Base-by-base conservation (phyloP, 1,139 yeast genomes). In the Kluyveromyces marxianus region DNA sequence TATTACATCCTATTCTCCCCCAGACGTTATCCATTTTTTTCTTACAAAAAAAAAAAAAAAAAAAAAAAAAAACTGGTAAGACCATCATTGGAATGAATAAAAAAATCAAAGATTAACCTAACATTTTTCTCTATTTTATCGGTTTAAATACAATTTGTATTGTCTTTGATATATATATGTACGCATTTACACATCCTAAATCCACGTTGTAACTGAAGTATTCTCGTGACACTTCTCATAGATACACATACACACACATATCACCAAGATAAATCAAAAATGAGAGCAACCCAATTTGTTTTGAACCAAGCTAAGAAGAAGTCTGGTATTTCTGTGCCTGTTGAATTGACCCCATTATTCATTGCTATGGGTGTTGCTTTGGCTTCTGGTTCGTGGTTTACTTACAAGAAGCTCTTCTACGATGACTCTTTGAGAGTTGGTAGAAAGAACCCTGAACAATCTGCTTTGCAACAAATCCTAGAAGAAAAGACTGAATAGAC, bases 261-360 rank as follows among this genome's bases (percentile, higher is more conserved):
- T 25, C 35, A 29, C 34, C 30, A 33, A 14, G 30, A 31, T 36
- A 31, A 32, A 14, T 8, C 30, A 38, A 41, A 36, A 45, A 64
- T 66, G 67, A 62, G 68, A 62, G 62, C 67, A 47, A 52, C 68
- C 35, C 57, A 55, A 64, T 58, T 72, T 53, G 70, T 76, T 60
- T 62, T 75, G 57, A 72, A 73, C 57, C 70, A 74, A 45, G 61
- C 68, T 39, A 60, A 65, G 57, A 67, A 67, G 58, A 57, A 64
- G 50, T 50, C 60, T 45, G 69, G 66, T 54, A 44, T 65, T 59
- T 52, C 54, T 39, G 63, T 81, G 46, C 94, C 94, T 55, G 79
- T 83, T 47, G 94, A 84, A 71, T 72, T 84, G 74, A 80, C 83
- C 65, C 94, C 94, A 66, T 76, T 84, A 66, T 71, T 75, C 55